phyloP scores from a whole-genome alignment of 2,329 filamentous ascomycete species.

The Aspergillus intermedius region DNA sequence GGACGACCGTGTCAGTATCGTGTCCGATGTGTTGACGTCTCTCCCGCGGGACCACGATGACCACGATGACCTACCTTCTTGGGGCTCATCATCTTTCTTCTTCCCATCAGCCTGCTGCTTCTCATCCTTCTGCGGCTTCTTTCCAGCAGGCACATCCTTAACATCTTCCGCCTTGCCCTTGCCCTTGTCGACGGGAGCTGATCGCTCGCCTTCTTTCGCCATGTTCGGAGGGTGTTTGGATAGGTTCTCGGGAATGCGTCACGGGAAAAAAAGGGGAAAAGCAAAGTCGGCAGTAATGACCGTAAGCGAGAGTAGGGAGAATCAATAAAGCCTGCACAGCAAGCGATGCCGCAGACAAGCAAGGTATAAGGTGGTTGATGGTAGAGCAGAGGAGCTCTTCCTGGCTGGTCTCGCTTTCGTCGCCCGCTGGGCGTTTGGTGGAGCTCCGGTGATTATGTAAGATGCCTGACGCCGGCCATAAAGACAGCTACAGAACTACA shows the following conservation, averaged over 20 bases:
- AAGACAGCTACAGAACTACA: background rate
- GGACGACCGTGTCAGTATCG: constrained; percentile 34
- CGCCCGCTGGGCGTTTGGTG: constrained; percentile 19
- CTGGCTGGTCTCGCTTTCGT: constrained; percentile 13
- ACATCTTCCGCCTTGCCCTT: constrained; percentile 81
- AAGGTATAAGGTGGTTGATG: constrained; percentile 21
- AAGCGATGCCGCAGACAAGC: constrained; percentile 13
- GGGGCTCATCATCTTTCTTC: constrained; percentile 63
- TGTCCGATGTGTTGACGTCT: constrained; percentile 3
- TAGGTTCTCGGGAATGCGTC: constrained; percentile 14
- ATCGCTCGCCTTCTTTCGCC: constrained; percentile 88
- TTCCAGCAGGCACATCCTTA: constrained; percentile 53
- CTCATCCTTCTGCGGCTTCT: constrained; percentile 57
- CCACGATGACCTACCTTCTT: constrained; percentile 51
- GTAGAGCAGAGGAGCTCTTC: constrained; percentile 18
- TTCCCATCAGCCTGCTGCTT: constrained; percentile 66
- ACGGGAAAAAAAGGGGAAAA: constrained; percentile 3
- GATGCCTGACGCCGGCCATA: constrained; percentile 3
- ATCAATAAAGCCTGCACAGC: constrained; percentile 9
- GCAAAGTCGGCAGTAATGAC: constrained; percentile 1
- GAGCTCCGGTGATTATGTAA: constrained; percentile 24
- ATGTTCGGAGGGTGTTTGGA: constrained; percentile 48
- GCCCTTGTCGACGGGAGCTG: constrained; percentile 82
- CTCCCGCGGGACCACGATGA: constrained; percentile 24
- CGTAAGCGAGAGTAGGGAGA: constrained; percentile 10